phyloP scores from a whole-genome alignment of 2,329 filamentous ascomycete genomes.

The Chaetomium strumarium region DNA sequence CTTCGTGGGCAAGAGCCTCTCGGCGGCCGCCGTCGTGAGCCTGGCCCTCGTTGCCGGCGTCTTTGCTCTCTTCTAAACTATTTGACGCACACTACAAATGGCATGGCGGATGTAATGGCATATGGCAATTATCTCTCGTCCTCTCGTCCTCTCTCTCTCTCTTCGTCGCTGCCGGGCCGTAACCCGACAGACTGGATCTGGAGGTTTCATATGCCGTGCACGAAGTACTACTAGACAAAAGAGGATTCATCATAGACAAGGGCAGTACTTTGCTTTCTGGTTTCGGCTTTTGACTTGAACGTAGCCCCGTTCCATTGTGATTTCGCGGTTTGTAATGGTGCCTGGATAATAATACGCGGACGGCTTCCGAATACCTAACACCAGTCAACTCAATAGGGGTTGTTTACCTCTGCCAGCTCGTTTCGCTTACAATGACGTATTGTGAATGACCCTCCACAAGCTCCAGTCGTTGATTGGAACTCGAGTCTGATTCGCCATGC shows the following conservation, averaged over 20 bases:
- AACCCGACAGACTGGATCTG: slow-evolving; percentile 14
- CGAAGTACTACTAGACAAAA: slow-evolving; percentile 10
- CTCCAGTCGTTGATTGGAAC: too few relatives aligned
- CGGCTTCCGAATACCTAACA: too few relatives aligned
- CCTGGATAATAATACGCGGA: too few relatives aligned
- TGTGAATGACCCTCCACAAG: too few relatives aligned
- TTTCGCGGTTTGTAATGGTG: not conserved
- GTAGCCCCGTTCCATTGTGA: too few relatives aligned
- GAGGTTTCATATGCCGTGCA: not conserved
- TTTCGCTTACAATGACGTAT: too few relatives aligned
- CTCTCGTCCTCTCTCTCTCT: too few relatives aligned
- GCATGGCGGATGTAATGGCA: not conserved
- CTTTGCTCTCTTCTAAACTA: slow-evolving; percentile 23
- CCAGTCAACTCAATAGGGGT: too few relatives aligned
- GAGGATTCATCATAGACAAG: slow-evolving; percentile 1
- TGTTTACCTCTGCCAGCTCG: too few relatives aligned
- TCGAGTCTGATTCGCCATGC: too few relatives aligned
- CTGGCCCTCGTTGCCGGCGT: slow-evolving; percentile 23
- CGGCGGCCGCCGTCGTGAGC: slow-evolving; percentile 17
- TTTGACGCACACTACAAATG: not conserved
- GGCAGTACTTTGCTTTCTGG: not conserved
- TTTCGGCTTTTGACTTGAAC: not conserved
- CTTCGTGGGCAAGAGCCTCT: slow-evolving; percentile 16
- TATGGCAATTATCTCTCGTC: too few relatives aligned
- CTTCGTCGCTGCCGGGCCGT: slow-evolving; percentile 6